Evolutionary conservation across 2,329 filamentous ascomycete genomes (phyloP).

Genomic region (Cercospora beticola): DNA sequence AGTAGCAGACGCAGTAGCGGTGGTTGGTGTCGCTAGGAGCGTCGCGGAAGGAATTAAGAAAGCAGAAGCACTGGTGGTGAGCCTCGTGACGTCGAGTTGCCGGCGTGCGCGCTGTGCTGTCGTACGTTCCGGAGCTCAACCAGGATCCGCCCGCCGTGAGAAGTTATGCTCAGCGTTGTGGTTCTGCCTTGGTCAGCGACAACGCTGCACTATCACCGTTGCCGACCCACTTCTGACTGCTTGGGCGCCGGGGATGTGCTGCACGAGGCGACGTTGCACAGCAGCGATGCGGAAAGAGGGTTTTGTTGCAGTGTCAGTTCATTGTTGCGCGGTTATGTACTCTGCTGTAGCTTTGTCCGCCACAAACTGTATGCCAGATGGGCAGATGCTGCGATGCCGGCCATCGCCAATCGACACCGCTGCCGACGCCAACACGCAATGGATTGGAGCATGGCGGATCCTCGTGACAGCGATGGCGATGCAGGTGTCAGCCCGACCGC

Average conservation of each 20-base stretch:
- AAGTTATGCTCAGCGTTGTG: not conserved
- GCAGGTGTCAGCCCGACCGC: constrained; percentile 5
- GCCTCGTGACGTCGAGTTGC: constrained; percentile 2
- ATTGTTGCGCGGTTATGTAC: not conserved
- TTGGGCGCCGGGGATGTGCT: not conserved
- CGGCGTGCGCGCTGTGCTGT: not conserved
- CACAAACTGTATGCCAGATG: constrained; percentile 1
- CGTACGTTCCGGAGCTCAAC: not conserved
- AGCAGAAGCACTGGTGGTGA: not conserved
- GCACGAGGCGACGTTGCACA: not conserved
- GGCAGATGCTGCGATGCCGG: not conserved
- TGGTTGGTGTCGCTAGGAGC: not conserved
- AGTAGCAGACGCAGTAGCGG: not conserved
- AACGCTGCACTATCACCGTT: not conserved
- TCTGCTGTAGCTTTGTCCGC: not conserved
- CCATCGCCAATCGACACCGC: not conserved
- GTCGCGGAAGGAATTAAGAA: constrained; percentile 5
- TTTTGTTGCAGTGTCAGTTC: not conserved
- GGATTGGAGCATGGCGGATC: not conserved
- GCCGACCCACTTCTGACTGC: not conserved
- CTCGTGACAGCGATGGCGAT: constrained; percentile 1
- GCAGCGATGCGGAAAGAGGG: not conserved
- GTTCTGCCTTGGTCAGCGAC: not conserved
- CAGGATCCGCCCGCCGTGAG: not conserved
- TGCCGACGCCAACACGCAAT: not conserved